Evolutionary conservation across 495 filamentous ascomycete genomes (phyloP).

Genomic region (Clavariopsis aquatica): DNA sequence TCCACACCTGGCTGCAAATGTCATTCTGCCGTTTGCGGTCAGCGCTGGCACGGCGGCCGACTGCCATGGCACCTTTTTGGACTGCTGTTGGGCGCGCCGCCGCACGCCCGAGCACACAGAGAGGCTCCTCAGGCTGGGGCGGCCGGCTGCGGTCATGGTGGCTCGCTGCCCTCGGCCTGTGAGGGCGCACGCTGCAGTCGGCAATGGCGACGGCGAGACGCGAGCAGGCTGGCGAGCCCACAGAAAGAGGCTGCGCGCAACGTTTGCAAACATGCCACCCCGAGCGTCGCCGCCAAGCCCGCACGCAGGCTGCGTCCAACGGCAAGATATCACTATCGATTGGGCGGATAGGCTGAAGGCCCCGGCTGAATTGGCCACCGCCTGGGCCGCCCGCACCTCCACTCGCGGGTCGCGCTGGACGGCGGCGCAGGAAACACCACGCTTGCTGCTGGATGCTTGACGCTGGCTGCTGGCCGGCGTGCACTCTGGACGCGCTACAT

Average conservation of each 20-base stretch:
- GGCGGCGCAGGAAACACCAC: constrained; percentile 25
- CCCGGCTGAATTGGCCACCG: constrained; percentile 21
- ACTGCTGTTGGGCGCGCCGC: no score
- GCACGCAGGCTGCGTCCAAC: constrained; percentile 30
- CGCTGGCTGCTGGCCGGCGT: no score
- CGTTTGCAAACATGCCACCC: constrained; percentile 36
- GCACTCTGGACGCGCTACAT: no score
- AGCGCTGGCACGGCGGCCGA: no score
- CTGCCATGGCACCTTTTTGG: no score
- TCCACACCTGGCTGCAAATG: constrained; percentile 11
- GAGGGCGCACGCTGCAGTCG: no score
- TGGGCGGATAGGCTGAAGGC: constrained; percentile 35
- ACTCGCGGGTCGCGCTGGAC: not conserved
- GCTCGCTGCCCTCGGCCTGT: no score
- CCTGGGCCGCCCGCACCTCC: not conserved
- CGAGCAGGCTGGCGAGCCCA: constrained; percentile 2
- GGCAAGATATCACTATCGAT: constrained; percentile 37
- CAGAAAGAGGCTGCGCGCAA: constrained; percentile 7
- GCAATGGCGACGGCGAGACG: no score
- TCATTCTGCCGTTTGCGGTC: no score
- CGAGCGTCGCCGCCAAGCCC: constrained; percentile 6
- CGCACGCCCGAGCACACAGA: no score
- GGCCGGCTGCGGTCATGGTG: no score
- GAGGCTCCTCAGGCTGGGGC: no score
- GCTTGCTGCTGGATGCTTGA: not conserved